These are phyloP conservation scores for Boletales sp. DNA, from an alignment of 768 basidiomycete genomes.

Conservation along the genomic window DNA sequence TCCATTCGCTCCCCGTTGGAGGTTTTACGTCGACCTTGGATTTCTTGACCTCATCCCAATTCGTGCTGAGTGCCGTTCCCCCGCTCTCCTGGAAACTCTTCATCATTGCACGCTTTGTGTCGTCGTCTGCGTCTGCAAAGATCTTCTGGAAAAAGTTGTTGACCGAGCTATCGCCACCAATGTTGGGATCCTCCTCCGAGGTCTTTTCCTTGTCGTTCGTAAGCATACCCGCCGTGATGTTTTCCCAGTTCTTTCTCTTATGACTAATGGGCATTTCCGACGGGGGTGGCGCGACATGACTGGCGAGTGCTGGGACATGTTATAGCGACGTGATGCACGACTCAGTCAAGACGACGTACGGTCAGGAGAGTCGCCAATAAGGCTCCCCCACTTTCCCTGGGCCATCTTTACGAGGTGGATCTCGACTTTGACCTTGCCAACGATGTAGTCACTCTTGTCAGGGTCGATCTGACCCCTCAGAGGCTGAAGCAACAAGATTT, in stretches of 20 bases:
- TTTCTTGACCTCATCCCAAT: slow-evolving; percentile 88
- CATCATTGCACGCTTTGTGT: slow-evolving; percentile 94
- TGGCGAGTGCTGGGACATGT: slow-evolving; percentile 13
- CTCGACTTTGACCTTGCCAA: slow-evolving; percentile 89
- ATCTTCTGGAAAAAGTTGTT: slow-evolving; percentile 92
- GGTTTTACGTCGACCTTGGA: slow-evolving; percentile 72
- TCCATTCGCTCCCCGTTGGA: slow-evolving; percentile 81
- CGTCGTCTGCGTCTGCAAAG: slow-evolving; percentile 86
- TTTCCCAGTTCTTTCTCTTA: slow-evolving; percentile 86
- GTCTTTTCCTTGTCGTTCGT: slow-evolving; percentile 65
- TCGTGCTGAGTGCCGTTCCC: slow-evolving; percentile 92
- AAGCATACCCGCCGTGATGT: slow-evolving; percentile 66
- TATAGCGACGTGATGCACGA: not conserved
- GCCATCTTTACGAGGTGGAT: slow-evolving; percentile 68
- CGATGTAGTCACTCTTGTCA: slow-evolving; percentile 54
- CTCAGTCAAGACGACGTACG: slow-evolving; percentile 41
- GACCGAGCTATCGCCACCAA: slow-evolving; percentile 81
- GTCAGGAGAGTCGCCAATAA: slow-evolving; percentile 75
- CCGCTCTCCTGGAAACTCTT: slow-evolving; percentile 96
- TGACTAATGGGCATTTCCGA: slow-evolving; percentile 33
- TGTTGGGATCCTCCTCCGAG: slow-evolving; percentile 79
- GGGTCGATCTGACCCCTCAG: slow-evolving; percentile 79
- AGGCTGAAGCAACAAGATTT: slow-evolving; percentile 69
- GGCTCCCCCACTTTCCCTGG: slow-evolving; percentile 66
- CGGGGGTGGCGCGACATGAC: slow-evolving; percentile 32